Base-by-base conservation (phyloP, 179 eudicot genomes). In the Vitellaria paradoxa region DNA sequence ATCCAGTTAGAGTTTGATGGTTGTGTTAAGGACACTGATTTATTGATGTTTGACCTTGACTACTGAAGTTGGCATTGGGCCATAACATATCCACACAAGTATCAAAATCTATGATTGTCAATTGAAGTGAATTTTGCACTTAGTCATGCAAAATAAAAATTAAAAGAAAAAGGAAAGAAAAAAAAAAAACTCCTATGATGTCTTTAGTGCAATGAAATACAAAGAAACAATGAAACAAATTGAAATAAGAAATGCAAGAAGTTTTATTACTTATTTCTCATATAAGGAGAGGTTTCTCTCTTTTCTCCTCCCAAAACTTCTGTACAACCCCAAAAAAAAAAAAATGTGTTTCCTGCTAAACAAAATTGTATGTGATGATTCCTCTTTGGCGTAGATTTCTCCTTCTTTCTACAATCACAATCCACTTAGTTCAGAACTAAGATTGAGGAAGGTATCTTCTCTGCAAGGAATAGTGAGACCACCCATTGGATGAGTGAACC, bases 401-500 rank as follows among this genome's bases (percentile, higher is more conserved):
- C n/a, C n/a, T n/a, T n/a, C n/a, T n/a, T n/a, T n/a, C n/a, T n/a
- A n/a, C n/a, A n/a, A n/a, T n/a, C n/a, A 70, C 3, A 50, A 15
- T 50, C 42, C 42, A 23, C 13, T 24, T 42, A 70, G 50, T 10
- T 3, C 0, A 37, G 76, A 72, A 72, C 52, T n/a, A 24, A 72
- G 65, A 56, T 40, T 20, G 15, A 56, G 18, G 65, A 57, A 72
- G n/a, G 10, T 18, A 18, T 72, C 64, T 9, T 30, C 50, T 7
- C 17, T 57, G 37, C 65, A 72, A 11, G 52, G 65, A 37, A 72
- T 37, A 11, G 76, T 72, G 26, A 72, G 76, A 40, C 65, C 66
- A 7, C 86, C 89, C 86, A 83, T 85, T 0, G 85, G 86, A 73
- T 87, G 88, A 77, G 72, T 15, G 63, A 82, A 86, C 7, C 87